Base-by-base conservation (phyloP, 108 stramenopile species). In the Bacterosira constricta region DNA sequence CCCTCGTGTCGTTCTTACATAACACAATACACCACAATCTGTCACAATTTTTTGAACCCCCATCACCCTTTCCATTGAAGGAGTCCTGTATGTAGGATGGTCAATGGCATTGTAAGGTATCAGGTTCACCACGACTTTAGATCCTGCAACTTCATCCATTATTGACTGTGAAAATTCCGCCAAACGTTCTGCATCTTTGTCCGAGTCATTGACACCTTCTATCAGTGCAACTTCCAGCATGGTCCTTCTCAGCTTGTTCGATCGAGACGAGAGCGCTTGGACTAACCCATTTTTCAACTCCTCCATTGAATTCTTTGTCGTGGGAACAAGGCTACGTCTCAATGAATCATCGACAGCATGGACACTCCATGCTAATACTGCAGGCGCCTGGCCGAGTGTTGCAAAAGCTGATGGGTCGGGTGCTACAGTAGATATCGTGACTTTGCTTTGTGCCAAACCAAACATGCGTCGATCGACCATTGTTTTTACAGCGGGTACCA, bases 31-130 rank as follows among this genome's bases (percentile, higher is more conserved):
- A 31, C 83, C 83, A 42, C 58, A 23, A 44, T 77, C 49, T 1
- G 39, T 63, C 49, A 94, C 58, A 30, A 57, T 70, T 49, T 83
- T 76, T 55, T 87, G 88, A 79, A 94, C 90, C 5, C 52, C 70
- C 26, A 31, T 36, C 0, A 90, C 81, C 29, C 39, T 68, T 44
- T 89, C 90, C 32, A 20, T 41, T 12, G 81, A 66, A 10, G 93
- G 93, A 59, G 78, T 71, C 23, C 73, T 32, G 66, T 85, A 91
- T 11, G 57, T 54, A n/a, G 71, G 44, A 50, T 67, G 60, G 9
- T 82, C 87, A 71, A 94, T 92, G 49, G 88, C 80, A 67, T 97
- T 97, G 62, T 79, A 97, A 0, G 96, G 93, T 31, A 97, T 97
- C 58, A 95, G 56, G 69, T 97, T 94, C 45, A 94, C 71, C 15